Base-by-base conservation (phyloP, 495 filamentous ascomycete species). In the Hyaloscypha finlandica region DNA sequence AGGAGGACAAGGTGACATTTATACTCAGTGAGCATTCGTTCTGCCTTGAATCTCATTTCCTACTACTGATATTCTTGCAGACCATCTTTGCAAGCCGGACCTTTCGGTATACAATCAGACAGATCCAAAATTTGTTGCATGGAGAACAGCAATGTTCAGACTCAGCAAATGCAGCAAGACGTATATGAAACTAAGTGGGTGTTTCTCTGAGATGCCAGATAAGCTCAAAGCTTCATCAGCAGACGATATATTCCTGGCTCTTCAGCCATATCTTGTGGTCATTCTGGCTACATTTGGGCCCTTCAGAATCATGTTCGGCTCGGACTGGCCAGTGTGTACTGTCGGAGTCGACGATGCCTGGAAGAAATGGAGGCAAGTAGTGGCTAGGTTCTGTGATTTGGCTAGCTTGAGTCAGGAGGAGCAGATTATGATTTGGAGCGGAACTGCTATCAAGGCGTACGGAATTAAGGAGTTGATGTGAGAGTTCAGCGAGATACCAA, bases 171-270 rank as follows among this genome's bases (percentile, higher is more conserved):
- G 81, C 75, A 75, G 75, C 35, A 79, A 74, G 19, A 89, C 87
- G 6, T 95, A 90, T 79, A 92, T 96, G 86, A 96, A 96, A 80
- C 85, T 96, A n/a, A 93, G 89, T 30, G 93, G 93, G 12, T 83
- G 77, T 45, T 94, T 97, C 74, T 84, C 87, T 4, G 91, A 96
- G 79, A 81, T 96, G 74, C 72, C 72, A 51, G 61, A 63, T 8
- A 59, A 70, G n/a, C 55, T 71, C 9, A 75, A 70, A 68, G 73
- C 64, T 8, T 77, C 71, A 54, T 75, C 77, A 3, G 72, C 83
- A 64, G 78, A 84, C 14, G 72, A 79, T 29, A 82, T 85, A 64
- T 80, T 84, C 69, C 72, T 76, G 35, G 82, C 72, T 29, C 66
- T 89, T 4, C 76, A 76, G 59, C 88, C 87, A 1, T 95, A 91